Evolutionary conservation across 768 basidiomycete genomes (phyloP), one percentile per base, ranked within the genome.

Genomic region (Suillus alpinus): DNA sequence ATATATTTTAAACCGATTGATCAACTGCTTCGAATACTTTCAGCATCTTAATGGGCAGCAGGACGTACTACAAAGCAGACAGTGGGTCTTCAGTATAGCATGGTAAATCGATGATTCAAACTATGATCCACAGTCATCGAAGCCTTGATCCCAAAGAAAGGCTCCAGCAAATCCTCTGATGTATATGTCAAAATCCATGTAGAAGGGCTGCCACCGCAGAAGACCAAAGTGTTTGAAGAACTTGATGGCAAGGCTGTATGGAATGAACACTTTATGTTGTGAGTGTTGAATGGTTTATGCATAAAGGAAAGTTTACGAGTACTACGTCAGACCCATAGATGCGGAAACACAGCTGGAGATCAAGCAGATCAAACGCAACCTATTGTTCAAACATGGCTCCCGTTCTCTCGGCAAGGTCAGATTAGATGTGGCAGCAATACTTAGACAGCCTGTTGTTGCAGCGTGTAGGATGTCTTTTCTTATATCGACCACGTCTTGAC

Each of bases 141-240:
- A 37, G 52, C 52, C 23, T 53, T 37, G 36, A 37, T 53, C 52
- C 36, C 52, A 9, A 53, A 53, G 52, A 53, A 53, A 53, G 52
- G 36, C 16, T 26, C 23, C n/a, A 32, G 14, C 20, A 53, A 37
- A 26, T 53, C 36, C 9, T 53, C 36, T 26, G 52, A 52, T 37
- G 23, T 53, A 37, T 53, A 53, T 53, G 36, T 37, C 52, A 53
- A 53, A 37, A 37, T 53, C 36, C 36, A 26, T 18, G 8, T 53
- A 18, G 36, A 37, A 26, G 52, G 52, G 36, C 52, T 26, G 16
- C 52, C 52, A 26, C 23, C 52, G 5, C 52, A 16, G 36, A 53
- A 53, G 52, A 53, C 52, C 9, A 53, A 53, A 26, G 36, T 10
- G 8, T 10, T 5, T 37, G 16, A 14, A 37, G 52, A 37, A 37